A percentile compares a stretch with the other conserved stretches of the same genome.
phyloP scores from a whole-genome alignment of 805 yeast species.

The Metschnikowia continentalis region DNA sequence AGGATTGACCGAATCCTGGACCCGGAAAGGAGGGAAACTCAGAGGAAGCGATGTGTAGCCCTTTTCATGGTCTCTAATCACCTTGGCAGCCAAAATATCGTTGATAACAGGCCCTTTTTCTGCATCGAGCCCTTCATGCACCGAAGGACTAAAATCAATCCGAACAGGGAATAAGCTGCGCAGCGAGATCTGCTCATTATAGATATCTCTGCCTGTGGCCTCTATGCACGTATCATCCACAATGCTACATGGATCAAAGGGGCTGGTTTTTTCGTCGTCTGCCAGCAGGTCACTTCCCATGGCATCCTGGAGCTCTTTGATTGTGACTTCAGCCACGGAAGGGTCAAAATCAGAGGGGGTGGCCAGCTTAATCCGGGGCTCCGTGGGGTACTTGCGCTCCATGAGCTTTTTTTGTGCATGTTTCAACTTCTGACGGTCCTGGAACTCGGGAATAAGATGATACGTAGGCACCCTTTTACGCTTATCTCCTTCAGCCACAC shows the following conservation, averaged over 20 bases:
- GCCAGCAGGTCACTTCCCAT: slow-evolving; percentile 19
- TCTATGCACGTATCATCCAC: slow-evolving; percentile 28
- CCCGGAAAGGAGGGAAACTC: slow-evolving; percentile 33
- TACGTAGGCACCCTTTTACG: slow-evolving; percentile 28
- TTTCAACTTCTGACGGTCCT: slow-evolving; percentile 13
- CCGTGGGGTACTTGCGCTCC: slow-evolving; percentile 10
- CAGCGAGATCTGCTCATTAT: slow-evolving; percentile 26
- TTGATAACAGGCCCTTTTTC: slow-evolving; percentile 21
- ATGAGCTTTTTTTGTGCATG: slow-evolving; percentile 14
- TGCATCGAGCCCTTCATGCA: slow-evolving; percentile 16
- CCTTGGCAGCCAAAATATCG: slow-evolving; percentile 30
- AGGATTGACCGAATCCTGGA: slow-evolving; percentile 22
- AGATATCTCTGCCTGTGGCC: slow-evolving; percentile 27
- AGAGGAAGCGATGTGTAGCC: slow-evolving; percentile 32
- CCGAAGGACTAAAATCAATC: slow-evolving; percentile 12
- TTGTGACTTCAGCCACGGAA: slow-evolving; percentile 6
- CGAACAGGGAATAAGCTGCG: slow-evolving; percentile 11
- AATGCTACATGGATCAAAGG: slow-evolving; percentile 38
- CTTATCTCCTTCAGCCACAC: slow-evolving; percentile 31
- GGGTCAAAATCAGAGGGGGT: slow-evolving; percentile 7
- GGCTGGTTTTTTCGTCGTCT: slow-evolving; percentile 31
- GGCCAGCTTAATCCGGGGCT: slow-evolving; percentile 5
- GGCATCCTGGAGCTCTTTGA: slow-evolving; percentile 15
- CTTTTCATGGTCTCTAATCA: slow-evolving; percentile 26
- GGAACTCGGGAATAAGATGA: slow-evolving; percentile 25